Conservation (phyloP, 1,284 basidiomycete genomes). For the Agroathelia rolfsii region DNA sequence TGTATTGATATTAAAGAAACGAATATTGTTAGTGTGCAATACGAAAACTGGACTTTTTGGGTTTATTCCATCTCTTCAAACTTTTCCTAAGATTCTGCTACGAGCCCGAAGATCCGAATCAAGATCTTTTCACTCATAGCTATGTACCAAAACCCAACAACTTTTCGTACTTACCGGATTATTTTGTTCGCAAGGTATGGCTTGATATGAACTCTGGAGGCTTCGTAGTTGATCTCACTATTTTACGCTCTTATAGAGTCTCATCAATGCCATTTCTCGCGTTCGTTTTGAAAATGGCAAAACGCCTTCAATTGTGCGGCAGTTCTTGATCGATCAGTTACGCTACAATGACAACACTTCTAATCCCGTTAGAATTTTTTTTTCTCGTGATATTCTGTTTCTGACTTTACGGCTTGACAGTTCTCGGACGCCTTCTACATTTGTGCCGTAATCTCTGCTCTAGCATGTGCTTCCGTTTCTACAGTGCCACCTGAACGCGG, state of each 20-base stretch:
- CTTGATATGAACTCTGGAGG: no score
- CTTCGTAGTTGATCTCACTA: neutral
- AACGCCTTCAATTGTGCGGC: slow-evolving; percentile 80
- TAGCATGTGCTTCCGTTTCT: slow-evolving; percentile 72
- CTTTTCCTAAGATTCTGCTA: slow-evolving; percentile 92
- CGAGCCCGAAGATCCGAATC: slow-evolving; percentile 67
- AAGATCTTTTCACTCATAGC: slow-evolving; percentile 75
- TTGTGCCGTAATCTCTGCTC: slow-evolving; percentile 76
- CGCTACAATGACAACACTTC: slow-evolving; percentile 92
- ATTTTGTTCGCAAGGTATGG: slow-evolving; percentile 88
- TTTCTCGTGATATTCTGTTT: slow-evolving; percentile 2
- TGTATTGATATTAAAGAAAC: slow-evolving; percentile 7
- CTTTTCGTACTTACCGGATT: slow-evolving; percentile 85
- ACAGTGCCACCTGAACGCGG: slow-evolving; percentile 67
- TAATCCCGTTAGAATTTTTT: slow-evolving; percentile 61
- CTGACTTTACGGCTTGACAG: slow-evolving; percentile 27
- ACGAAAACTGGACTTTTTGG: slow-evolving; percentile 73
- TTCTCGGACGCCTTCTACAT: slow-evolving; percentile 91
- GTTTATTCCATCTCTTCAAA: slow-evolving; percentile 93
- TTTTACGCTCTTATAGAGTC: slow-evolving; percentile 33
- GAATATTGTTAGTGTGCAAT: slow-evolving; percentile 59
- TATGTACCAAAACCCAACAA: slow-evolving; percentile 92
- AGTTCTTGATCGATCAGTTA: slow-evolving; percentile 85
- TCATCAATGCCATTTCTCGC: slow-evolving; percentile 76
- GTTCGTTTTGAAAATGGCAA: slow-evolving; percentile 82